Base-by-base conservation (phyloP, 2,329 filamentous ascomycete species). In the Fusarium pseudocircinatum region DNA sequence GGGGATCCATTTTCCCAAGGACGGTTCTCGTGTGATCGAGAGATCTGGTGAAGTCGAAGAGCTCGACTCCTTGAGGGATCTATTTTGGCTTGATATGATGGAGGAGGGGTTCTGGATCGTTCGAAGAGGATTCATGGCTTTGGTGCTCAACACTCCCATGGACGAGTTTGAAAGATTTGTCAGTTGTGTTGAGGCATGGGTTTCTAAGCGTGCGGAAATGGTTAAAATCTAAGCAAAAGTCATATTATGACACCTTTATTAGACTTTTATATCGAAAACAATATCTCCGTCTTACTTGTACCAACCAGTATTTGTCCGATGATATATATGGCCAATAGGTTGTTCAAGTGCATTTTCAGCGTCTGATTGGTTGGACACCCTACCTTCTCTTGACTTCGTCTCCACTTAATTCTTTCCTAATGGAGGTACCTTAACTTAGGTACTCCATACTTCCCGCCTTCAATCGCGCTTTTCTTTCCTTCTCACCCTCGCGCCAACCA, bases 31-130 rank as follows among this genome's bases (percentile, higher is more conserved):
- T 14, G 69, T 76, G 1, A 78, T 85, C 26, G 60, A 46, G 15
- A 76, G 78, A 20, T 74, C 75, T 7, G 77, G 72, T 7, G 79
- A 82, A 22, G 69, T 82, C 9, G 76, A 79, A 24, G 81, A 83
- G 53, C 64, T 78, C 9, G 53, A 61, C 26, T 76, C 78, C 24
- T 60, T 86, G 34, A 81, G 81, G 58, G 81, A 85, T 39, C 71
- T 87, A 6, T 84, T 86, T 63, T 85, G 85, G 81, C 81, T 84
- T n/a, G 82, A 86, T 63, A 85, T 86, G 83, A 65, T 86, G 50
- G 81, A 85, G 56, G 78, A 81, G 16, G 82, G 82, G 0, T 86
- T 84, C 60, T 87, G 84, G 81, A 73, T 84, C 15, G 82, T 83
- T 2, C 74, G 81, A 6, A 78, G 84, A 42, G 85, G 85, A 1